These are phyloP conservation scores for Rheum nobile DNA, from an alignment of 148 eudicot species.

Conservation along the genomic window DNA sequence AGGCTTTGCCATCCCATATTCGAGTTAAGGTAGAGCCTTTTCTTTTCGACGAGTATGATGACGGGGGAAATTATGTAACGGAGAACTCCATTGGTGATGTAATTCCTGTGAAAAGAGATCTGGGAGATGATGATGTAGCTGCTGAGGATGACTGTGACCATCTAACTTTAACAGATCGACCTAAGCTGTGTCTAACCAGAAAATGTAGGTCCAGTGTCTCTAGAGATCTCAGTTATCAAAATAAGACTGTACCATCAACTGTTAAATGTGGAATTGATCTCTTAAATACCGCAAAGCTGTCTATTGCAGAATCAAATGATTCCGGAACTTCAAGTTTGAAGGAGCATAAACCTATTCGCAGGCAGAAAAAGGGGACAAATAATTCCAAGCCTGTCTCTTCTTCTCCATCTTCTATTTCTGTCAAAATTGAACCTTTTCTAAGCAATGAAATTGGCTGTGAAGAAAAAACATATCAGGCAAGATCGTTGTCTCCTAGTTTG, in stretches of 20 bases:
- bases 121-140: constrained; percentile 18
- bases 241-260: not conserved
- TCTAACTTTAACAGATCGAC: constrained; percentile 43
- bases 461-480: constrained; percentile 10
- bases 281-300: not conserved
- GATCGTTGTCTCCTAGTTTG: constrained; percentile 2
- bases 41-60: constrained; percentile 16
- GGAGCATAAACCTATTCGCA: not conserved
- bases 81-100: constrained; percentile 7
- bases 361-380: not conserved
- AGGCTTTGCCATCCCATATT: constrained; percentile 14
- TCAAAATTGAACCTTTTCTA: not conserved
- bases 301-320: not conserved
- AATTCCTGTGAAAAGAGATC: constrained; percentile 34
- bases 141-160: constrained; percentile 49
- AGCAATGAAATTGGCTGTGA: not conserved
- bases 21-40: constrained; percentile 48
- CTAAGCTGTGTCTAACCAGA: constrained; percentile 37
- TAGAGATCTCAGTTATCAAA: constrained; percentile 6
- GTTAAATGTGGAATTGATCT: not conserved
- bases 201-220: not conserved
- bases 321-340: not conserved
- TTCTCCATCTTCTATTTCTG: not conserved
- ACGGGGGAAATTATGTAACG: constrained; percentile 9
- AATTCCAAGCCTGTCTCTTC: not conserved